Percentiles rank a stretch among this genome's conserved stretches.
These are phyloP conservation scores for Avena insularis DNA, from an alignment of 176 grass and related monocot genomes.

Conservation along the genomic window DNA sequence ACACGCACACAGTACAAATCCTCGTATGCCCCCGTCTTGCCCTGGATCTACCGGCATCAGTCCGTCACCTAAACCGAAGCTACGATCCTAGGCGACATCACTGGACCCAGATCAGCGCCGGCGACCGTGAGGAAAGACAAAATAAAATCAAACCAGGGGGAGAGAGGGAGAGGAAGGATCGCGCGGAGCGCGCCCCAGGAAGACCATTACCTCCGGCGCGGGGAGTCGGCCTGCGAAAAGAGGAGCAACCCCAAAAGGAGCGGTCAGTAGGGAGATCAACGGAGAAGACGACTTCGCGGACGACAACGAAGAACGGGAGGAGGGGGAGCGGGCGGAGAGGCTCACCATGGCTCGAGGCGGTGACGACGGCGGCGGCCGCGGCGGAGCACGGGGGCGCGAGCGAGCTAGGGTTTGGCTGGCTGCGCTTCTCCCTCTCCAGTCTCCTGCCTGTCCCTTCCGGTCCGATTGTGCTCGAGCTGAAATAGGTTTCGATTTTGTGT, in stretches of 20 bases:
- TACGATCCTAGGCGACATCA: background rate
- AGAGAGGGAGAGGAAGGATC: background rate
- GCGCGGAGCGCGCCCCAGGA: background rate
- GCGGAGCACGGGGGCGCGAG: background rate
- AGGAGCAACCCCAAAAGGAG: background rate
- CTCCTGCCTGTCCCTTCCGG: background rate
- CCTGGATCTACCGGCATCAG: background rate
- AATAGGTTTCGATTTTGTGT: background rate
- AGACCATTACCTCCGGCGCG: slow-evolving; percentile 55
- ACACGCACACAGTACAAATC: background rate
- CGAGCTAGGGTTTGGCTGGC: slow-evolving; percentile 50
- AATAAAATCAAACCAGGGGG: background rate
- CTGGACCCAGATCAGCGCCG: background rate
- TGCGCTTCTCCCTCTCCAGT: background rate
- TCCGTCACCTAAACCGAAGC: background rate
- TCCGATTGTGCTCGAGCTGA: background rate
- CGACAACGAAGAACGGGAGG: background rate
- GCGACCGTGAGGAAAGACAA: background rate
- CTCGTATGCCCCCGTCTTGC: background rate
- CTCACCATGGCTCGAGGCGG: slow-evolving; percentile 40
- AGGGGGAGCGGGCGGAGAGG: background rate
- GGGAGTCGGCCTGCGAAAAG: slow-evolving; percentile 66
- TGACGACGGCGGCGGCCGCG: background rate
- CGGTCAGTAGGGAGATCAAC: slow-evolving; percentile 35
- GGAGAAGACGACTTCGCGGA: background rate